Percentiles rank a stretch among this genome's conserved stretches.
Conservation (phyloP, 1,284 basidiomycete genomes). For the Clitocybe nebularis region DNA sequence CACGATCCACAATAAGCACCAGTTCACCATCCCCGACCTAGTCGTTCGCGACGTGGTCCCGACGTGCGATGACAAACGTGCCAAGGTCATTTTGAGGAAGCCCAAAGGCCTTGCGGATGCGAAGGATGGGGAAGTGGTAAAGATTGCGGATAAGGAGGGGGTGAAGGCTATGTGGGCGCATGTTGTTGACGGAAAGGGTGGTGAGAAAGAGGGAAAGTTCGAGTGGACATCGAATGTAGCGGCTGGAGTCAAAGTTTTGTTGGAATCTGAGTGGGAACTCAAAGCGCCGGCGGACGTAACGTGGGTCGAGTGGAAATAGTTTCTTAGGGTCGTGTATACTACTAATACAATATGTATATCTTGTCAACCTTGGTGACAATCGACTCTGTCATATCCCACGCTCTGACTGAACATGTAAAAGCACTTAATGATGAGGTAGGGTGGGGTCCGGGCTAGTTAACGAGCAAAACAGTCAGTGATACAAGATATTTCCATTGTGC, state of each 20-base stretch:
- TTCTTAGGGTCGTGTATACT: too few relatives aligned
- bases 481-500: too few relatives aligned
- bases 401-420: too few relatives aligned
- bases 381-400: too few relatives aligned
- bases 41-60: conserved; percentile 49
- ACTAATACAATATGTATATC: too few relatives aligned
- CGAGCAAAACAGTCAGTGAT: too few relatives aligned
- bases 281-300: conserved; percentile 37
- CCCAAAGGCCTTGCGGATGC: conserved; percentile 45
- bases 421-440: too few relatives aligned
- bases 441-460: too few relatives aligned
- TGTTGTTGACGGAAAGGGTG: conserved; percentile 30
- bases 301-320: conserved; percentile 29
- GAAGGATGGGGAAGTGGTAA: conserved; percentile 36
- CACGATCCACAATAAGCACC: conserved; percentile 46
- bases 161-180: conserved; percentile 36
- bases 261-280: conserved; percentile 50
- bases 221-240: conserved; percentile 35
- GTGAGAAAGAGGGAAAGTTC: conserved; percentile 40
- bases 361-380: too few relatives aligned
- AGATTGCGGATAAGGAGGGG: conserved; percentile 22
- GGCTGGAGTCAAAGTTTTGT: conserved; percentile 33
- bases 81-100: conserved; percentile 43
- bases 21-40: conserved; percentile 38
- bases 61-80: conserved; percentile 34